Percentiles rank a stretch among this genome's conserved stretches.
phyloP scores from a whole-genome alignment of 495 filamentous ascomycete species.

The Amphirosellinia nigrospora region DNA sequence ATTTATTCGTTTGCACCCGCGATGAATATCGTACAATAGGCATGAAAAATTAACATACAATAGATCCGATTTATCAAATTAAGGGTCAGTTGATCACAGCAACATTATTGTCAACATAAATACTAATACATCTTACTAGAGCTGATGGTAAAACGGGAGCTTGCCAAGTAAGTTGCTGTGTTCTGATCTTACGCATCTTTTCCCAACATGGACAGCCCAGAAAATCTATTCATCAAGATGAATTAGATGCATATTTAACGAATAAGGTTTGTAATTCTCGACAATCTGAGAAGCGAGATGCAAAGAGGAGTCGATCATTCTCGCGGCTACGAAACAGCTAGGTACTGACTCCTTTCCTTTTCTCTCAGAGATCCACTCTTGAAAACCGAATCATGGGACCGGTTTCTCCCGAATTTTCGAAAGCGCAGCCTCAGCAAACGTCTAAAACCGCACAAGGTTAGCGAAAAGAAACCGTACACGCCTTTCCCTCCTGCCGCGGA shows the following conservation, averaged over 20 bases:
- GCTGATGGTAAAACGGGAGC: slow-evolving; percentile 97
- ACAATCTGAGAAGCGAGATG: neutral
- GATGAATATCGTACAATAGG: neutral
- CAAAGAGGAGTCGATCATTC: neutral
- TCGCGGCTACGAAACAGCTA: neutral
- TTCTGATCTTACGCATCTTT: neutral
- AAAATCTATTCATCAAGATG: neutral
- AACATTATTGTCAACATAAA: neutral
- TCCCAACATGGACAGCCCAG: neutral
- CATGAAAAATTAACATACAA: neutral
- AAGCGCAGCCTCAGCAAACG: slow-evolving; percentile 89
- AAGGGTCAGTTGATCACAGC: slow-evolving; percentile 54
- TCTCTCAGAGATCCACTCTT: slow-evolving; percentile 18
- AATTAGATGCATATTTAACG: neutral
- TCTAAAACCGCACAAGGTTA: slow-evolving; percentile 80
- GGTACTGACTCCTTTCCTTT: neutral
- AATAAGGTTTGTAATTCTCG: neutral
- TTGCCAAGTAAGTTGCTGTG: slow-evolving; percentile 75
- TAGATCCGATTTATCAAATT: slow-evolving; percentile 80
- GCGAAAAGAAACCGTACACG: slow-evolving; percentile 94
- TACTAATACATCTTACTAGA: slow-evolving; percentile 53
- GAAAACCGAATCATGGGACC: slow-evolving; percentile 67
- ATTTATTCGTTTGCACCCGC: neutral
- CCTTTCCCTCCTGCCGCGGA: slow-evolving; percentile 66
- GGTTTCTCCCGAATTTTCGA: slow-evolving; percentile 98